Base-by-base conservation (phyloP, 164 flowering plant genomes). In the Umbilicus rupestris region DNA sequence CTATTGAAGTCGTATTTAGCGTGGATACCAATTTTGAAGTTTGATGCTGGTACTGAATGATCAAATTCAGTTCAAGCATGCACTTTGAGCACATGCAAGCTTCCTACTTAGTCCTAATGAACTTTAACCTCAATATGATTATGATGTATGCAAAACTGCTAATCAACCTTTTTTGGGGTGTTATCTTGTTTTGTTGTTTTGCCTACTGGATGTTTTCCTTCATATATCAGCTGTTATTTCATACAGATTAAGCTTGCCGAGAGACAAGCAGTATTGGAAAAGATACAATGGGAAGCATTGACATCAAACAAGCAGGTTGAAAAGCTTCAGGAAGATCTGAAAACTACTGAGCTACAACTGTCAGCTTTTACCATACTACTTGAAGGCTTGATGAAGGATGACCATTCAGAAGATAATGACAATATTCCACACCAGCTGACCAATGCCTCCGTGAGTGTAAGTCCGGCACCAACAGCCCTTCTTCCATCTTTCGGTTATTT, bases 251-350 rank as follows among this genome's bases (percentile, higher is more conserved):
- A 84, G 80, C 90, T 94, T 62, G 99, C 95, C 52, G 95, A 89
- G 78, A 91, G 74, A 78, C 96, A 86, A 82, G 99, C 96, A 68
- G 84, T 90, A 9, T 71, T 91, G 28, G 96, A 94, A 68, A 94
- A 89, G 73, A 67, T 80, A 69, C 87, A 81, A 39, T 89, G 99
- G 97, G 96, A 94, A 75, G 87, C 87, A 67, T 79, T 74, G 84
- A 82, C 85, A 62, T 85, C 90, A 31, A 82, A 76, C 63, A 71
- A 68, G 30, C 83, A 80, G 73, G 87, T 72, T 69, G 89, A 84
- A 69, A 78, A 76, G 78, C 92, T 91, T 60, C 85, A 85, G 59
- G 79, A 82, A 70, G 85, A 88, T 20, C 73, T 93, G 42, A 80
- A 83, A 15, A 71, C 78, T 26, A 64, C 74, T 67, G 79, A 85